Evolutionary conservation across 2,329 filamentous ascomycete species (phyloP).

Genomic region (Clonostachys sp.): DNA sequence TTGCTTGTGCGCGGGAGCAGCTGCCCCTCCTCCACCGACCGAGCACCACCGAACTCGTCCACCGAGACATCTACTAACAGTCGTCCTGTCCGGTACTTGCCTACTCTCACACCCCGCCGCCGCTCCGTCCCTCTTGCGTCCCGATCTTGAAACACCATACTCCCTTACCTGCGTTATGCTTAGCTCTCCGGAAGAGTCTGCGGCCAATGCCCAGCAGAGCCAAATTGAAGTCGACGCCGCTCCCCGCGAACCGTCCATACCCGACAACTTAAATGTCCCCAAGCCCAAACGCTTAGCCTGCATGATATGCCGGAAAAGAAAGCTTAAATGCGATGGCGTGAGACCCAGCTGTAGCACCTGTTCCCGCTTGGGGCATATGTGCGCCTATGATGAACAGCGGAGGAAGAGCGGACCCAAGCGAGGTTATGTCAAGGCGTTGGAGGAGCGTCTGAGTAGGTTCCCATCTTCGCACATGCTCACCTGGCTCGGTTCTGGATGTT

Average conservation of each 20-base stretch:
- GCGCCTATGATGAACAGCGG: constrained; percentile 86
- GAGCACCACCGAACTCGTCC: no score
- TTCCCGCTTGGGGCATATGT: constrained; percentile 78
- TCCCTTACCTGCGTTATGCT: not conserved
- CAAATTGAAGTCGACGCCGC: constrained; percentile 21
- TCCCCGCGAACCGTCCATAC: constrained; percentile 31
- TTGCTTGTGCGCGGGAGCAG: no score
- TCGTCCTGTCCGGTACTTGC: no score
- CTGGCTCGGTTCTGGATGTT: not conserved
- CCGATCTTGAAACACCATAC: constrained; percentile 30
- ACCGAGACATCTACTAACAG: no score
- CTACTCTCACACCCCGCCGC: not conserved
- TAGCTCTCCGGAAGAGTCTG: constrained; percentile 8
- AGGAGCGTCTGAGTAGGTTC: constrained; percentile 80
- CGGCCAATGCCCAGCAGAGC: constrained; percentile 20
- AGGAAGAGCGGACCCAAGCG: constrained; percentile 93
- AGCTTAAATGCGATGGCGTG: constrained; percentile 82
- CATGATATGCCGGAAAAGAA: constrained; percentile 88
- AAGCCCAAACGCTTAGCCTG: constrained; percentile 93
- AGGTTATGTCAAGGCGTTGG: constrained; percentile 90
- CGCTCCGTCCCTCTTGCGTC: constrained; percentile 12
- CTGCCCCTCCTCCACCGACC: no score
- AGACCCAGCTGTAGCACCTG: constrained; percentile 87
- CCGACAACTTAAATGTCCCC: constrained; percentile 55
- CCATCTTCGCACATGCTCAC: not conserved